Evolutionary conservation across 768 basidiomycete species (phyloP), one percentile per base, ranked within the genome.

Genomic region (Collybia sp.): DNA sequence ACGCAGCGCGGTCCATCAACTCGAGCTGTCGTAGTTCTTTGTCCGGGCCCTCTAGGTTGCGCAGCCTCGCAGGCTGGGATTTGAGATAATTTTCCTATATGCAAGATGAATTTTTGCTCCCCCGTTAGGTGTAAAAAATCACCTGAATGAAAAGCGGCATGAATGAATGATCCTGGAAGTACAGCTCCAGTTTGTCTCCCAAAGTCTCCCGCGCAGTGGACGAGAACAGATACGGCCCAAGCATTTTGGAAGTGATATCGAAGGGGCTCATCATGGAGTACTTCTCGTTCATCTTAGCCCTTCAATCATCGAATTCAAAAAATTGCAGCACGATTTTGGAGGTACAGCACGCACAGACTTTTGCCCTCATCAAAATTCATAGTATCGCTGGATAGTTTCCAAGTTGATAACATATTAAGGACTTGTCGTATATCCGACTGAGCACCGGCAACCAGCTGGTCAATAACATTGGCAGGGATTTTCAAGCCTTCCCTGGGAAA

Each of bases 381-480:
- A 2, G 79, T 73, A 45, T 75, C 63, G 50, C 71, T 85, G 8
- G 86, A 87, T n/a, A 97, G 65, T 57, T 85, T 93, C 90, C 93
- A 98, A 0, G 95, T 98, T 4, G 96, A 95, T 11, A 99, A 71
- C 93, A 99, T 97, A 62, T 97, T 98, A 49, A 99, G 68, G 15
- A 98, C 91, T 61, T 95, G 95, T 2, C 96, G 88, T 47, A 99
- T 95, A 64, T 99, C 96, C 1, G 94, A 95, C 55, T 96, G 90
- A 2, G 93, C 77, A 4, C 95, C 89, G 1, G 70, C 64, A 46
- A 98, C 80, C 30, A 99, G 85, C 61, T 96, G 90, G 58, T 99
- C 96, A 30, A 98, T 65, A 35, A 94, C 95, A 47, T 90, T 90
- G 0, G 83, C 81, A 0, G 90, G 87, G n/a, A 97, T 71, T 63